Percentiles rank a stretch among this genome's conserved stretches.
phyloP scores from a whole-genome alignment of 768 basidiomycete genomes.

The Auriscalpium orientale region DNA sequence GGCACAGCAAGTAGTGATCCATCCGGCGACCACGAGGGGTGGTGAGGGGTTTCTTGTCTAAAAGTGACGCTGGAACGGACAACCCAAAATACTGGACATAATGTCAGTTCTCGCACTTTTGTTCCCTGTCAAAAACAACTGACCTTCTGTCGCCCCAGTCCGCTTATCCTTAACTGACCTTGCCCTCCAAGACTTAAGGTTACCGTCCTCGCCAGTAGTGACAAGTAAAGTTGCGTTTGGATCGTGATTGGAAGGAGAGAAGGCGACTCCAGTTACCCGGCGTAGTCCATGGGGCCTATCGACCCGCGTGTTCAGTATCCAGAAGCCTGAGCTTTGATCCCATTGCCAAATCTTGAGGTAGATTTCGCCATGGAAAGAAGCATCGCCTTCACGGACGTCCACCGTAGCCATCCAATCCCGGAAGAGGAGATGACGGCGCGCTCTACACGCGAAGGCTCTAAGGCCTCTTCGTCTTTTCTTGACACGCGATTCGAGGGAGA shows the following conservation, averaged over 20 bases:
- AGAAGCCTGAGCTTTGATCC: conserved; percentile 53
- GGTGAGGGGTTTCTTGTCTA: conserved; percentile 57
- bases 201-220: conserved; percentile 68
- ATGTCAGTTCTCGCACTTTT: neutral
- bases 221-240: conserved; percentile 41
- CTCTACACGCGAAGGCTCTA: conserved; percentile 74
- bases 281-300: conserved; percentile 76
- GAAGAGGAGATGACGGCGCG: conserved; percentile 53
- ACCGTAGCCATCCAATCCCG: conserved; percentile 93
- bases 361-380: conserved; percentile 55
- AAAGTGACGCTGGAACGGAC: conserved; percentile 64
- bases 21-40: conserved; percentile 77
- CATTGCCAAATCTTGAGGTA: conserved; percentile 91
- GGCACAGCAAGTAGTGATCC: conserved; percentile 77
- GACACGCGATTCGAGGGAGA: conserved; percentile 90
- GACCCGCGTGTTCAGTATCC: conserved; percentile 81
- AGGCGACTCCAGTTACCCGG: conserved; percentile 57
- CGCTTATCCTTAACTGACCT: conserved; percentile 38
- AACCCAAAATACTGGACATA: conserved; percentile 64
- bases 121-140: conserved; percentile 15
- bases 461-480: conserved; percentile 63
- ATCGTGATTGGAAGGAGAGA: conserved; percentile 43
- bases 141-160: conserved; percentile 42
- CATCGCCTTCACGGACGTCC: conserved; percentile 66
- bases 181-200: conserved; percentile 77